Base-by-base conservation (phyloP, 257 asterid genomes). In the Petunia secreta region DNA sequence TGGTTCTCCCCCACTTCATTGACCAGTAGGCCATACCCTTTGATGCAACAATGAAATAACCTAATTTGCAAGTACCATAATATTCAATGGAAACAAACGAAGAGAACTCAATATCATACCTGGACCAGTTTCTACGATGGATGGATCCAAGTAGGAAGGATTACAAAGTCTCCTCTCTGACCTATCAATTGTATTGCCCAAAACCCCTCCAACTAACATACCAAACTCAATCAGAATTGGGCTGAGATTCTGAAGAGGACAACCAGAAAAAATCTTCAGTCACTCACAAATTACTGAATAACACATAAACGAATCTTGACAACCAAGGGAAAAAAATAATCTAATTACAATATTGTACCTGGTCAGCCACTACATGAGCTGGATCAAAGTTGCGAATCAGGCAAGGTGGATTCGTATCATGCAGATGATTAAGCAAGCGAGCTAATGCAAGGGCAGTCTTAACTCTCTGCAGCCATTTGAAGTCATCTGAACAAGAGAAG, bases 361-460 rank as follows among this genome's bases (percentile, higher is more conserved):
- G 66, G 39, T 38, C 79, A 54, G 54, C 2, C 62, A 39, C 50
- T 1, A 75, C 2, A 65, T 75, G 65, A 38, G 6, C 50, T 57
- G 80, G 64, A 14, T 38, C 48, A 54, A 75, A 54, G 55, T 75
- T 57, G 68, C 57, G 16, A 13, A 57, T 10, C 1, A 55, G 34
- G 38, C 6, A 39, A 0, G 74, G 41, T 2, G 74, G 41, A 65
- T 57, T 43, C 41, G n/a, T 15, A 40, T 58, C 53, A n/a, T 76
- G 69, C 38, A 76, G 66, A 76, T n/a, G 58, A 40, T 10, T 8
- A 40, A 76, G 80, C 40, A 58, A 1, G 40, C 11, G 41, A 76
- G 80, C 80, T 48, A 76, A 57, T 40, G 64, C 37, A n/a, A 40
- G 16, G 53, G 80, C 54, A 39, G 50, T 60, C 67, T 38, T 75